phyloP scores from a whole-genome alignment of 805 yeast species.

The Saturnispora sekii region DNA sequence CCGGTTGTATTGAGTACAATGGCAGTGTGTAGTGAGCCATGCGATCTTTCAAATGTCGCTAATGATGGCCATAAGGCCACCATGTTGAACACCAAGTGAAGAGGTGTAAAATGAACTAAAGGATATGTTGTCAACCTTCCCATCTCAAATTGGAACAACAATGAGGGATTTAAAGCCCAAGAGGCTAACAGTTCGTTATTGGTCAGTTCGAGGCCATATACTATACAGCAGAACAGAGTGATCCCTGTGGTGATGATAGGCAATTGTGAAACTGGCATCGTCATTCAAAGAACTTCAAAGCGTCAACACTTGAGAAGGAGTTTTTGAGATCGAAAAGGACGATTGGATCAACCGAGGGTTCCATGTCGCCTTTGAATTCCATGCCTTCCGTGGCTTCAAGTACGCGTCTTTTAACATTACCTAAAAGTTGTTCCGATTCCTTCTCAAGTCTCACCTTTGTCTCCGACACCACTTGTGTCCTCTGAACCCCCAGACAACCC shows the following conservation, averaged over 20 bases:
- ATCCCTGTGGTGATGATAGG: conserved; percentile 11
- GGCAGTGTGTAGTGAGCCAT: conserved; percentile 85
- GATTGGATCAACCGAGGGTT: too few species aligned
- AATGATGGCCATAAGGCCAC: conserved; percentile 50
- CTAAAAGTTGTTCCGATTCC: not conserved
- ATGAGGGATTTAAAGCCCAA: conserved; percentile 46
- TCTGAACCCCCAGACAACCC: not conserved
- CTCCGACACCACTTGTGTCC: not conserved
- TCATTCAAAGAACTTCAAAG: conserved; percentile 3
- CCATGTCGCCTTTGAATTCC: too few species aligned
- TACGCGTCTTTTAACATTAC: not conserved
- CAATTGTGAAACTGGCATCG: conserved; percentile 1
- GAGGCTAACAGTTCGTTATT: conserved; percentile 3
- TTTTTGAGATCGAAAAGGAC: too few species aligned
- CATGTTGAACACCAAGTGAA: conserved; percentile 55
- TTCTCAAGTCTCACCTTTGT: conserved; percentile 13
- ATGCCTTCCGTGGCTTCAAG: too few species aligned
- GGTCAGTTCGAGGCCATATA: not conserved
- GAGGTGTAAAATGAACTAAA: conserved; percentile 49
- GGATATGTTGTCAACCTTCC: conserved; percentile 62
- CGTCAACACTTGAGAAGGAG: not conserved
- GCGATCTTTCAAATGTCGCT: conserved; percentile 53
- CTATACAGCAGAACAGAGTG: not conserved
- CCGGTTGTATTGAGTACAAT: conserved; percentile 66
- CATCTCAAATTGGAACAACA: conserved; percentile 40